These are phyloP conservation scores for Cenococcum geophilum DNA, from an alignment of 495 filamentous ascomycete species.

Conservation along the genomic window DNA sequence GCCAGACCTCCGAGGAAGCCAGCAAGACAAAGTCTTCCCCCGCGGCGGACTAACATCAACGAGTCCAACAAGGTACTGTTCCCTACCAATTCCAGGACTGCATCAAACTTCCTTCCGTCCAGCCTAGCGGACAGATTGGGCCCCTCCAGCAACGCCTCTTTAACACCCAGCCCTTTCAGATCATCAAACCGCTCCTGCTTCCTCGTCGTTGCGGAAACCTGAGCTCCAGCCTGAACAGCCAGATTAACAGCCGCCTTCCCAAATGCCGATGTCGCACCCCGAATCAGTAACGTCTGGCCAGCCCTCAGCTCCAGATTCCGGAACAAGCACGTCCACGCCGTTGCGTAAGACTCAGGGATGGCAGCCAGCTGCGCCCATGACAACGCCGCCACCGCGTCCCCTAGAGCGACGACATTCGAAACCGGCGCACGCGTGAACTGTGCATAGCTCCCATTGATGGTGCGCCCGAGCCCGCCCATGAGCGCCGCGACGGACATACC, in stretches of 20 bases:
- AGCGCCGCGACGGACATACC: slow-evolving; percentile 40
- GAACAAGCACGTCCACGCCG: slow-evolving; percentile 45
- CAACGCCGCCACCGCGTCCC: slow-evolving; percentile 17
- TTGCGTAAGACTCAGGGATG: slow-evolving; percentile 43
- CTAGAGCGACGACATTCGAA: slow-evolving; percentile 39
- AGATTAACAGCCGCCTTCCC: slow-evolving; percentile 45
- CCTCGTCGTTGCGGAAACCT: slow-evolving; percentile 43
- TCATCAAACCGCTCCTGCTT: slow-evolving; percentile 29
- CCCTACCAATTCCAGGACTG: slow-evolving; percentile 43
- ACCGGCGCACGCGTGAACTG: slow-evolving; percentile 38
- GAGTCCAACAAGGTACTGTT: slow-evolving; percentile 44
- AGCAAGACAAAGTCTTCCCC: slow-evolving; percentile 42
- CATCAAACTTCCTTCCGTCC: slow-evolving; percentile 34
- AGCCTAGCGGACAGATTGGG: slow-evolving; percentile 21
- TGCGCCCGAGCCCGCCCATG: slow-evolving; percentile 46
- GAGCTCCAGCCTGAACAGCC: slow-evolving; percentile 40
- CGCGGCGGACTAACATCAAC: slow-evolving; percentile 34
- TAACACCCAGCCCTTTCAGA: slow-evolving; percentile 36
- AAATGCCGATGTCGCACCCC: slow-evolving; percentile 44
- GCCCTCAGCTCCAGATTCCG: slow-evolving; percentile 35
- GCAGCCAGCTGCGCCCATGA: slow-evolving; percentile 43
- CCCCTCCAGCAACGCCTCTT: slow-evolving; percentile 33
- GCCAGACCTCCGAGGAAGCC: slow-evolving; percentile 45
- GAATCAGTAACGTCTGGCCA: slow-evolving; percentile 40
- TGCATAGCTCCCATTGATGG: slow-evolving; percentile 40